Percentiles rank a stretch among this genome's conserved stretches.
These are phyloP conservation scores for Clavariopsis aquatica DNA, from an alignment of 495 filamentous ascomycete genomes.

Conservation along the genomic window DNA sequence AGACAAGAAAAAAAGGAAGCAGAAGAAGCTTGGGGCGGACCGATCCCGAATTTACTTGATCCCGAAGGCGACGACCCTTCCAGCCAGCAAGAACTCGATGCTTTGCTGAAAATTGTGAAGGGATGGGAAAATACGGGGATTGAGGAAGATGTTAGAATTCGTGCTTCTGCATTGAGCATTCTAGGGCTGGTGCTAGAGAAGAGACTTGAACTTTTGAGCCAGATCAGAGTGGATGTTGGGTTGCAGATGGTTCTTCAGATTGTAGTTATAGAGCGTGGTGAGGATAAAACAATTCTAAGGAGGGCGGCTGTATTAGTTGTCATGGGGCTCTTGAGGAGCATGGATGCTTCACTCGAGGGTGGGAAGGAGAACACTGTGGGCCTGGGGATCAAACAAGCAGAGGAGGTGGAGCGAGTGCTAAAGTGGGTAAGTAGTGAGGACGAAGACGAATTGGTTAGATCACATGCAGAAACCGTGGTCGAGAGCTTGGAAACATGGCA, in stretches of 20 bases:
- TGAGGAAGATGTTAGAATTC: slow-evolving; percentile 73
- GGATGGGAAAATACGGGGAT: slow-evolving; percentile 72
- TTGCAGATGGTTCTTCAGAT: slow-evolving; percentile 69
- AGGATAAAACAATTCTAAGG: slow-evolving; percentile 70
- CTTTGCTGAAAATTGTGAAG: slow-evolving; percentile 62
- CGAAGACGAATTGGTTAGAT: slow-evolving; percentile 69
- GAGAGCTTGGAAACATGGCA: slow-evolving; percentile 74
- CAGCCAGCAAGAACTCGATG: slow-evolving; percentile 39
- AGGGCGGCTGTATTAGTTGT: slow-evolving; percentile 71
- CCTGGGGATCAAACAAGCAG: slow-evolving; percentile 61
- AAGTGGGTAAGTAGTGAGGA: slow-evolving; percentile 68
- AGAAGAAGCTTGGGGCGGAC: slow-evolving; percentile 57
- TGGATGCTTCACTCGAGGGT: slow-evolving; percentile 59
- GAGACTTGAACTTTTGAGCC: slow-evolving; percentile 57
- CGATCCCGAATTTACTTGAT: slow-evolving; percentile 47
- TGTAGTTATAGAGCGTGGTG: slow-evolving; percentile 62
- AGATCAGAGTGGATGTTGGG: slow-evolving; percentile 55
- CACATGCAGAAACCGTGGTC: slow-evolving; percentile 68
- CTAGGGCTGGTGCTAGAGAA: slow-evolving; percentile 68
- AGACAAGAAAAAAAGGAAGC: slow-evolving; percentile 49
- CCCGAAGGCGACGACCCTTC: slow-evolving; percentile 47
- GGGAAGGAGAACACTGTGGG: slow-evolving; percentile 60
- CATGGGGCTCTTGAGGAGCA: slow-evolving; percentile 63
- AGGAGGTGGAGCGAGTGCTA: slow-evolving; percentile 64
- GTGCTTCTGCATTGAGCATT: slow-evolving; percentile 76